Conservation (phyloP, 2,329 filamentous ascomycete species). For the Ascochyta clinopodiicola region DNA sequence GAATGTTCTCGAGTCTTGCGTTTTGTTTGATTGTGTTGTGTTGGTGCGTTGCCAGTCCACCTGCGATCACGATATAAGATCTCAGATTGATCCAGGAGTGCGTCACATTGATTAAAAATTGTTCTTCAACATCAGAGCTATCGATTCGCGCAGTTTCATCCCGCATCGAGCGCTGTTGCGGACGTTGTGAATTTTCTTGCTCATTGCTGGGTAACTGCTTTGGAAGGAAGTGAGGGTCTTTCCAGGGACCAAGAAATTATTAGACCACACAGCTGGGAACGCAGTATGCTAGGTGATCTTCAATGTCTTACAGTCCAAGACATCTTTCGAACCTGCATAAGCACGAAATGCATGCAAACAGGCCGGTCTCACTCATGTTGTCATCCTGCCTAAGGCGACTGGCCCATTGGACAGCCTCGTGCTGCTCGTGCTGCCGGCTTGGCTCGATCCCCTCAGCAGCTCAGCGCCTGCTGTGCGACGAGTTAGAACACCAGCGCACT, state of each 20-base stretch:
- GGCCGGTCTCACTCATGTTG: conserved; percentile 8
- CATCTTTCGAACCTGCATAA: not conserved
- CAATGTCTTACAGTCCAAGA: not conserved
- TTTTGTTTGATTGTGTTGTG: too few species aligned
- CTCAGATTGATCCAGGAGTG: not conserved
- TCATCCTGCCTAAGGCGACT: conserved; percentile 8
- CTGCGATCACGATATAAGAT: too few species aligned
- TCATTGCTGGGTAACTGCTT: not conserved
- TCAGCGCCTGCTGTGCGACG: conserved; percentile 19
- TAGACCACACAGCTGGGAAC: not conserved
- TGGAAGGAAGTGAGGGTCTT: not conserved
- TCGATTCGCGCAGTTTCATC: not conserved
- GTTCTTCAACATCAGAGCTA: not conserved
- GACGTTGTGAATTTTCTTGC: not conserved
- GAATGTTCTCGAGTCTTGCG: too few species aligned
- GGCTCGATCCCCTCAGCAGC: conserved; percentile 14
- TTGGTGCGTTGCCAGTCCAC: not conserved
- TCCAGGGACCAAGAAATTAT: not conserved
- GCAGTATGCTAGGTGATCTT: not conserved
- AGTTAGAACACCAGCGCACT: conserved; percentile 33
- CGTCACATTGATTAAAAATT: not conserved
- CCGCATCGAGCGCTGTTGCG: not conserved
- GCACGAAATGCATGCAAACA: conserved; percentile 1
- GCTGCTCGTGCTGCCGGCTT: conserved; percentile 7
- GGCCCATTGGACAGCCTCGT: conserved; percentile 9